Base-by-base conservation (phyloP, 345 rosid genomes). In the Arabis alpina region DNA sequence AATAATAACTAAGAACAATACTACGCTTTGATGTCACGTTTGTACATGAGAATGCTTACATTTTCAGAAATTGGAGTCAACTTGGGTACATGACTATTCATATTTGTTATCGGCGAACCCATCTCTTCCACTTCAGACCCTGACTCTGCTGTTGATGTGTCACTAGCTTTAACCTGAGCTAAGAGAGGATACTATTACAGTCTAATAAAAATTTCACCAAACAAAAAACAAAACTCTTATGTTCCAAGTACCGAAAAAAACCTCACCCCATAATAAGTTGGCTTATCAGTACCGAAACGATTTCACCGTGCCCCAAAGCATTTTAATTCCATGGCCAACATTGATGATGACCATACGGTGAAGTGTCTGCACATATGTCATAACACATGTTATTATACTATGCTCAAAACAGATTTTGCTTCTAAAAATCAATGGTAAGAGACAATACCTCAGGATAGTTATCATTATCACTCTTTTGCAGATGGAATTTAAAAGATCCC, bases 391-490 rank as follows among this genome's bases (percentile, higher is more conserved):
- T 49, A 64, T 55, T 8, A 68, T 13, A 68, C 57, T 4, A 13
- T 16, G 60, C 58, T 53, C 6, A 44, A n/a, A 54, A 62, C 54
- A 64, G 25, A 14, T 8, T 47, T 32, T 10, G 23, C 15, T 47
- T 3, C 30, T 2, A 13, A 7, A 28, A 10, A 55, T 13, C 58
- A 36, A 23, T 42, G 51, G 32, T 40, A 8, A 10, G 53, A 16
- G 30, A 19, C 15, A 78, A 55, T 71, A 89, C 99, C 89, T 94
- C 97, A 25, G 97, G 97, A 64, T 94, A 94, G 72, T 87, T 89
- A 77, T 91, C 96, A 64, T 82, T 79, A 52, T 89, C 97, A 79
- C 89, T 87, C 82, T 91, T 94, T 80, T 86, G 96, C 65, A 94
- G 80, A 66, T 76, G 85, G 69, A 70, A n/a, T n/a, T 84, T 13